A percentile compares a stretch with the other conserved stretches of the same genome.
These are phyloP conservation scores for Phytophthora cryptogea DNA, from an alignment of 352 stramenopile genomes.

Conservation along the genomic window DNA sequence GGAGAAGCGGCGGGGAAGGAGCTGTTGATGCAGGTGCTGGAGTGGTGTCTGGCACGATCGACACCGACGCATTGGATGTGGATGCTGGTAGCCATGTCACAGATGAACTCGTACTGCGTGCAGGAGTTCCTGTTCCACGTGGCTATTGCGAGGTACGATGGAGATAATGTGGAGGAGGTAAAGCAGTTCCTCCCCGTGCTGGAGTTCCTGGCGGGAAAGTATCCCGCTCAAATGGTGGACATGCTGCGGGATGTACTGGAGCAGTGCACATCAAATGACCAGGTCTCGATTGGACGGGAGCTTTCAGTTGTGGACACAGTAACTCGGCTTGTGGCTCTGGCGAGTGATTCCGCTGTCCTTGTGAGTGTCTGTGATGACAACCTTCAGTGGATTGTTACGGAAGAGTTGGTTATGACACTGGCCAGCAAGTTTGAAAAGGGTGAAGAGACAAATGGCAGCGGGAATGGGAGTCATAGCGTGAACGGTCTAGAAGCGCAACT, in stretches of 20 bases:
- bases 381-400: slow-evolving; percentile 67
- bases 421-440: slow-evolving; percentile 25
- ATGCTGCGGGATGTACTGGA: slow-evolving; percentile 51
- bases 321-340: slow-evolving; percentile 39
- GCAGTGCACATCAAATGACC: slow-evolving; percentile 19
- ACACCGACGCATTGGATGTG: slow-evolving; percentile 52
- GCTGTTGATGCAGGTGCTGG: slow-evolving; percentile 45
- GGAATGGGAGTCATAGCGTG: not conserved
- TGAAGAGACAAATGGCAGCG: slow-evolving; percentile 16
- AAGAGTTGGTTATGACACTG: slow-evolving; percentile 45
- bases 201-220: slow-evolving; percentile 44
- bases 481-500: slow-evolving; percentile 22
- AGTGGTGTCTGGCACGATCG: slow-evolving; percentile 44
- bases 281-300: slow-evolving; percentile 1
- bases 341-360: slow-evolving; percentile 36
- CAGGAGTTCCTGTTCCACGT: slow-evolving; percentile 55
- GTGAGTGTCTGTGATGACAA: slow-evolving; percentile 55
- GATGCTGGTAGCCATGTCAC: slow-evolving; percentile 48
- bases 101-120: slow-evolving; percentile 49
- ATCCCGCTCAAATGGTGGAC: slow-evolving; percentile 53
- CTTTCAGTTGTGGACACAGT: slow-evolving; percentile 16
- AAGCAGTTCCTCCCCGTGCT: slow-evolving; percentile 35
- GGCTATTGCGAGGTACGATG: slow-evolving; percentile 25
- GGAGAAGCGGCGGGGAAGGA: slow-evolving; percentile 19
- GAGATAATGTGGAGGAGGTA: slow-evolving; percentile 1